Base-by-base conservation (phyloP, 1,284 basidiomycete species). In the Cutaneotrichosporon cavernicola region DNA sequence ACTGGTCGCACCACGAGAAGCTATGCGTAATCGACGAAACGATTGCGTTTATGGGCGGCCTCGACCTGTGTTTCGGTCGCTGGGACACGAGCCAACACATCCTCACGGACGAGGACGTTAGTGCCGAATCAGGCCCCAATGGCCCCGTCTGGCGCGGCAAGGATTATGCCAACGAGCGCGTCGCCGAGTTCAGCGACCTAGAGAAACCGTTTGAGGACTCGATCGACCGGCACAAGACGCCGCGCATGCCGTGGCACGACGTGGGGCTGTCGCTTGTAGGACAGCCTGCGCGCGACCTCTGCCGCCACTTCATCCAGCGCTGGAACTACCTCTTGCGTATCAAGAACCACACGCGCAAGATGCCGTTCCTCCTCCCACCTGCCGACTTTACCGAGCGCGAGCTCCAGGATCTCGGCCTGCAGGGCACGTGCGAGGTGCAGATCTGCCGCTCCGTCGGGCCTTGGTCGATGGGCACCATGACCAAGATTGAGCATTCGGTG, bases 1-100 rank as follows among this genome's bases (percentile, higher is more conserved):
- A 97, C 77, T 99, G 96, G 96, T 93, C 93, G 36, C 94, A 97
- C 81, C 97, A 99, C 81, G 97, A 99, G 83, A 99, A 99, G 80
- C 79, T 83, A 7, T 82, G 82, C 53, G 69, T 92, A 13, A 89
- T 97, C 11, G 93, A 97, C 80, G 92, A 94, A 76, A 88, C 89
- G 73, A 84, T 83, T 52, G 91, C 89, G 1, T 75, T 73, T 2
- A 78, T 80, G 76, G 78, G 93, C 31, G 92, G 92, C 26, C 85
- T 96, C 21, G 93, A 97, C 75, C 84, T 95, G 21, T 97, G 93
- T 81, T 95, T 93, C 72, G 95, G 95, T 7, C 88, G 95, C 74
- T 95, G 92, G 92, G 97, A 99, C 78, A 97, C 96, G 0, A 87
- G 96, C 2, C 93, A 96, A 63, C 97, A 99, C 77, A 87, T 90